Base-by-base conservation (phyloP, 2,329 filamentous ascomycete species). In the Diaporthe velutina region DNA sequence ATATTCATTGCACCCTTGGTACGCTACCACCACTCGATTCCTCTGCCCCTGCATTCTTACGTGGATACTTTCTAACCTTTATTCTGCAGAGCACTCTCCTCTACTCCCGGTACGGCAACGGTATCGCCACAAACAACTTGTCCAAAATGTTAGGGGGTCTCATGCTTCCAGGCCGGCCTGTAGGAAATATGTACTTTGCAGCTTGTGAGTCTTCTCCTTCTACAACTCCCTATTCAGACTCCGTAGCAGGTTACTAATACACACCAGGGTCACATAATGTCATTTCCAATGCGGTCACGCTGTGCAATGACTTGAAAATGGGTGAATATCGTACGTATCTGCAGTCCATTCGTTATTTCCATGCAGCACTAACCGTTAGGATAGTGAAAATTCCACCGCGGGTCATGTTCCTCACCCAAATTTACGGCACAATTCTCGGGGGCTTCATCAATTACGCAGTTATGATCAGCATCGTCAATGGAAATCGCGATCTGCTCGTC, bases 211-310 rank as follows among this genome's bases (percentile, higher is more conserved):
- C 19, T 57, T 6, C 5, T 64, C 35, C 38, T 6, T 6, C 28
- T 4, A 7, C 5, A 30, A 2, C 30, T 9, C 4, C 17, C 10
- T 10, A 5, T 64, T 22, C 1, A 19, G 13, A 5, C 2, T 38
- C 4, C 2, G 7, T 45, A 22, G 10, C 7, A 3, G 10, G 40
- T 2, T 10, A 64, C 38, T 64, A 30, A 64, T 1, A 45, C 15
- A 30, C 89, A 10, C 86, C 86, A 15, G 91, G 88, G 88, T 90
- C 88, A 1, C 89, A 91, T 80, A 89, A 87, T 50, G 87, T 90
- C 66, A 90, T 91, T 66, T 17, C 73, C 3, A 88, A 88, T 67
- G 82, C 84, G 0, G 86, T 91, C 58, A 87, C 82, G 71, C 81
- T 91, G 9, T 87, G 83, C 50, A 87, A 85, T 61, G 88, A 90